Conservation (phyloP, 768 basidiomycete genomes). For the Symmetrospora coprosmae region DNA sequence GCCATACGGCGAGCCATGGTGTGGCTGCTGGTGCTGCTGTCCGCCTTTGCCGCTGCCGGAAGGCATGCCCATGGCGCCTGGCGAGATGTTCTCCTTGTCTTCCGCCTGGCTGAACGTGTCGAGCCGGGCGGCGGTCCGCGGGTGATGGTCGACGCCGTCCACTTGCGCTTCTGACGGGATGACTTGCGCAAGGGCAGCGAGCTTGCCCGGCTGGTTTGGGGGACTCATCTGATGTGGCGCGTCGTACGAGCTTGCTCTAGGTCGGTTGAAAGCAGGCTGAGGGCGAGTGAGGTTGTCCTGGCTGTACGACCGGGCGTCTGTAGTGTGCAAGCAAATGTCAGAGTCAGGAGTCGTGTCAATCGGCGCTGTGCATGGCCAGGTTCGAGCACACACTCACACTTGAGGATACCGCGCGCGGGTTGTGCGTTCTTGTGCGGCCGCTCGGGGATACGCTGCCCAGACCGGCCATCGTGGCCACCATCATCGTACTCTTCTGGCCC, state of each 20-base stretch:
- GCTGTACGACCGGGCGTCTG: constrained; percentile 56
- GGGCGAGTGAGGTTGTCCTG: constrained; percentile 66
- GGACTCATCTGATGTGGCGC: constrained; percentile 25
- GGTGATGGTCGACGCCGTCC: constrained; percentile 23
- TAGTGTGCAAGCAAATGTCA: not conserved
- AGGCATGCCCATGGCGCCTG: constrained; percentile 17
- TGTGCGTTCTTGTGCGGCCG: constrained; percentile 46
- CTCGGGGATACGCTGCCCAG: constrained; percentile 53
- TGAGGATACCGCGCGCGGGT: constrained; percentile 64
- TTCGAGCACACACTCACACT: constrained; percentile 46
- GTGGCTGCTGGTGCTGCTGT: too few relatives aligned
- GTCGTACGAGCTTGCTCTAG: constrained; percentile 31
- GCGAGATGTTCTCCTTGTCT: constrained; percentile 22
- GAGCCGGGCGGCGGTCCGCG: constrained; percentile 12
- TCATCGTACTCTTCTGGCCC: constrained; percentile 24
- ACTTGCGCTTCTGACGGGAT: constrained; percentile 29
- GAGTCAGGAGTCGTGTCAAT: constrained; percentile 6
- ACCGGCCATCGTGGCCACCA: constrained; percentile 48
- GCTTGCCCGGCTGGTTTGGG: constrained; percentile 43
- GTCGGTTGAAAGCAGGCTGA: constrained; percentile 47
- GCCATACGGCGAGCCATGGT: constrained; percentile 35
- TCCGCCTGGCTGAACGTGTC: constrained; percentile 24
- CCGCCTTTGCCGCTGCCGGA: constrained; percentile 27
- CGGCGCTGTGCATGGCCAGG: not conserved
- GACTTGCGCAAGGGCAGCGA: constrained; percentile 28